Base-by-base conservation (phyloP, 2,329 filamentous ascomycete genomes). In the Peltaster fructicola region DNA sequence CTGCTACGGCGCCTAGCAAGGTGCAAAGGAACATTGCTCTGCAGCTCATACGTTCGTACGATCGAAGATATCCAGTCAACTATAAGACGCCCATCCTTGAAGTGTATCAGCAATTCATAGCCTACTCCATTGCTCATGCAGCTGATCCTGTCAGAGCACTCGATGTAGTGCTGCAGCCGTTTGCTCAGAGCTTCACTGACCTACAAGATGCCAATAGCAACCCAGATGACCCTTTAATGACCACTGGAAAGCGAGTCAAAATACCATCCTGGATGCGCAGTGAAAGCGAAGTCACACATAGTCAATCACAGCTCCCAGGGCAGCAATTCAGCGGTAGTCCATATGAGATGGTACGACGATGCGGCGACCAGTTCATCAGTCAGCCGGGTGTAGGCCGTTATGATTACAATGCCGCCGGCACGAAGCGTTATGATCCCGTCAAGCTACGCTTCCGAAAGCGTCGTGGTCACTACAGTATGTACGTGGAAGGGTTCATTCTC, bases 401-500 rank as follows among this genome's bases (percentile, higher is more conserved):
- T 5, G n/a, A 8, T 4, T 26, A 26, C 10, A 12, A 15, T 9
- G 24, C 24, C 12, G 16, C 24, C 13, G 24, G 24, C 5, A 11
- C 15, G 8, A 18, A 14, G 10, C n/a, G n/a, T 4, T 20, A 19
- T 13, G 15, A 20, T 9, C 10, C 14, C 9, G 15, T 14, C n/a
- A 19, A 18, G 14, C 12, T 25, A 5, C 15, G 24, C 8, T 25
- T 25, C 7, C 24, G 15, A 4, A 25, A 20, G 15, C 15, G 15
- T 4, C 9, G 20, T 2, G 17, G 6, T 7, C 17, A 25, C 7
- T 26, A 26, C 6, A 26, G 24, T 18, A 26, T 26, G 24, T 21
- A 20, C 9, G 24, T 26, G 10, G 24, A 26, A 26, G 24, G 24
- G 5, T 26, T 26, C 10, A 9, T 26, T 2, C 17, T 26, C 9